These are phyloP conservation scores for Boletus sp. DNA, from an alignment of 768 basidiomycete genomes.

Conservation along the genomic window DNA sequence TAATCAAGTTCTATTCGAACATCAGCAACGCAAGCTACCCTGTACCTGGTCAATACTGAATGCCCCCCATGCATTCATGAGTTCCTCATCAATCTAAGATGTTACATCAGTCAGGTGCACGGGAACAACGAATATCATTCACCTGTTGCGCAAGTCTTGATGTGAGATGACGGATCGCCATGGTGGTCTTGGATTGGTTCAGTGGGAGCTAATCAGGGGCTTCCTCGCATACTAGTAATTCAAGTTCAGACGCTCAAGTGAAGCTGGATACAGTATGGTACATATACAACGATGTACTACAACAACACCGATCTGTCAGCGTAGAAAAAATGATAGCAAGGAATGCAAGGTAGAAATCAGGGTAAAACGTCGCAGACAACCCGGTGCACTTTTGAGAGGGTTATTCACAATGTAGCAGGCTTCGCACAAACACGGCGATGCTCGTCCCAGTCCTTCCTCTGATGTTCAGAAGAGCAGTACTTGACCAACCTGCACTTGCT, in stretches of 20 bases:
- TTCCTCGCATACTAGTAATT: background rate
- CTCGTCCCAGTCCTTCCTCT: slow-evolving; percentile 76
- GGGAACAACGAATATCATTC: background rate
- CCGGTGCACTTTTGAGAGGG: background rate
- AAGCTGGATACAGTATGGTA: slow-evolving; percentile 1
- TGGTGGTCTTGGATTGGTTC: slow-evolving; percentile 20
- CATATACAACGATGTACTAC: slow-evolving; percentile 8
- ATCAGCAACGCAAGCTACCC: background rate
- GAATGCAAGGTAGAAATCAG: background rate
- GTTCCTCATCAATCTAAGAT: slow-evolving; percentile 87
- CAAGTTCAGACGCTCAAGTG: background rate
- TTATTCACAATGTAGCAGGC: slow-evolving; percentile 23
- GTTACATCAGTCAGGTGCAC: background rate
- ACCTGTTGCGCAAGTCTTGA: slow-evolving; percentile 79
- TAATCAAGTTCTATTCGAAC: background rate
- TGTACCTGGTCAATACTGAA: slow-evolving; percentile 91
- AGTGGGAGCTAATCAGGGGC: background rate
- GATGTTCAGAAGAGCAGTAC: slow-evolving; percentile 75
- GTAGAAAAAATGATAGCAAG: background rate
- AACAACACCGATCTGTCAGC: background rate
- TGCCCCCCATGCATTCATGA: slow-evolving; percentile 85
- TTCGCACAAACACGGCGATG: slow-evolving; percentile 67
- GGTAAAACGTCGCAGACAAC: background rate
- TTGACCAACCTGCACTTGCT: slow-evolving; percentile 78
- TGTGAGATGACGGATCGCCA: slow-evolving; percentile 65